A percentile compares a stretch with the other conserved stretches of the same genome.
phyloP scores from a whole-genome alignment of 805 yeast genomes.

The Kluyveromyces aestuarii region DNA sequence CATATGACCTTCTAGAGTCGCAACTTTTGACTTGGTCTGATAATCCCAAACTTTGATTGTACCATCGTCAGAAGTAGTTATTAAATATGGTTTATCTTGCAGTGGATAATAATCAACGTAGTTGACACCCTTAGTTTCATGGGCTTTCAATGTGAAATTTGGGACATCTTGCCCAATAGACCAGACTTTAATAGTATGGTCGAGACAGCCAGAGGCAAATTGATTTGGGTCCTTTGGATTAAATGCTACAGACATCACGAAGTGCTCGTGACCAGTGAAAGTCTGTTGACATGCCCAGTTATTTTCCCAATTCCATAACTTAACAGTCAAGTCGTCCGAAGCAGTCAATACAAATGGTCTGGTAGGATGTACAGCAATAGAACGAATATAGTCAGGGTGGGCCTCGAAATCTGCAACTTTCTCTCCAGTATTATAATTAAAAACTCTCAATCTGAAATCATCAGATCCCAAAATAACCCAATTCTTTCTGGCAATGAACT shows the following conservation, averaged over 20 bases:
- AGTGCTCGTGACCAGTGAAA: slow-evolving; percentile 93
- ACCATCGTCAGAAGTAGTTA: slow-evolving; percentile 85
- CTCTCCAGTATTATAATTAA: slow-evolving; percentile 92
- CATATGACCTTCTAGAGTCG: slow-evolving; percentile 88
- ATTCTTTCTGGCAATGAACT: slow-evolving; percentile 89
- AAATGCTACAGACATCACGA: slow-evolving; percentile 87
- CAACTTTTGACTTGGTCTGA: slow-evolving; percentile 92
- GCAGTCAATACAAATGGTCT: slow-evolving; percentile 84
- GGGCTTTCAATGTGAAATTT: slow-evolving; percentile 85
- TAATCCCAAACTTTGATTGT: slow-evolving; percentile 92
- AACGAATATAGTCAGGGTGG: slow-evolving; percentile 93
- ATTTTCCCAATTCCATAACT: slow-evolving; percentile 96
- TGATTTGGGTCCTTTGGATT: slow-evolving; percentile 97
- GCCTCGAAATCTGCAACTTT: slow-evolving; percentile 94
- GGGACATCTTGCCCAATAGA: slow-evolving; percentile 80
- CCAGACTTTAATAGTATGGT: slow-evolving; percentile 96
- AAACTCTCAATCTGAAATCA: slow-evolving; percentile 89
- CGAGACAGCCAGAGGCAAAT: slow-evolving; percentile 94
- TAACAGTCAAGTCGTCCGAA: slow-evolving; percentile 85
- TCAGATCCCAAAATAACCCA: slow-evolving; percentile 97
- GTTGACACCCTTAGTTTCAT: slow-evolving; percentile 89
- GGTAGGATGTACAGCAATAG: slow-evolving; percentile 88
- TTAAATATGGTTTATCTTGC: slow-evolving; percentile 92
- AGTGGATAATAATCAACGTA: slow-evolving; percentile 95
- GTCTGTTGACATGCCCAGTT: slow-evolving; percentile 85